Conservation (phyloP, 1,284 basidiomycete species). For the Takashimella koratensis region DNA sequence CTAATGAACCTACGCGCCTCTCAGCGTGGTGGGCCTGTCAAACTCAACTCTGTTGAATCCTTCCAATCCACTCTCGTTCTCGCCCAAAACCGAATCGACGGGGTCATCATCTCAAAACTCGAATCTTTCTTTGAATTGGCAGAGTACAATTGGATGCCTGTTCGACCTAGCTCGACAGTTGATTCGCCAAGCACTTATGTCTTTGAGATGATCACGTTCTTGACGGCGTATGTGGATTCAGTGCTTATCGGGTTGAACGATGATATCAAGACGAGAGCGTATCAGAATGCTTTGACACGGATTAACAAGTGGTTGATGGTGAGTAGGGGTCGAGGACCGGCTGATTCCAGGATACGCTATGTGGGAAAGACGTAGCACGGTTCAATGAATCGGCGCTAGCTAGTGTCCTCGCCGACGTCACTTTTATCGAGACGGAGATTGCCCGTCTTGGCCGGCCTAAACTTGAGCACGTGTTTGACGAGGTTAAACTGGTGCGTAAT, state of each 20-base stretch:
- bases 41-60: conserved; percentile 47
- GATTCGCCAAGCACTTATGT: conserved; percentile 80
- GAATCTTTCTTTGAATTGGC: conserved; percentile 93
- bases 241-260: conserved; percentile 72
- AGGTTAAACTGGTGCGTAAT: conserved; percentile 69
- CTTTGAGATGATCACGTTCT: conserved; percentile 92
- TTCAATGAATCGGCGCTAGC: conserved; percentile 85
- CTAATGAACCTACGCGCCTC: conserved; percentile 76
- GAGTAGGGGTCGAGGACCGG: conserved; percentile 9
- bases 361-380: conserved; percentile 59
- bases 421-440: conserved; percentile 79
- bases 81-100: conserved; percentile 73
- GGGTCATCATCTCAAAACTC: conserved; percentile 85
- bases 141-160: conserved; percentile 89
- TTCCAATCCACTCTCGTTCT: conserved; percentile 68
- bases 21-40: conserved; percentile 68
- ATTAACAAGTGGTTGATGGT: conserved; percentile 83
- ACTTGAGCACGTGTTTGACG: conserved; percentile 70
- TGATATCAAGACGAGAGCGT: conserved; percentile 79
- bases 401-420: conserved; percentile 75
- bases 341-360: conserved; percentile 33
- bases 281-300: conserved; percentile 76
- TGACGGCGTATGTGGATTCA: conserved; percentile 92
- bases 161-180: conserved; percentile 48
- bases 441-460: conserved; percentile 66